phyloP scores from a whole-genome alignment of 1,284 basidiomycete genomes.

The Kwoniella shivajii region DNA sequence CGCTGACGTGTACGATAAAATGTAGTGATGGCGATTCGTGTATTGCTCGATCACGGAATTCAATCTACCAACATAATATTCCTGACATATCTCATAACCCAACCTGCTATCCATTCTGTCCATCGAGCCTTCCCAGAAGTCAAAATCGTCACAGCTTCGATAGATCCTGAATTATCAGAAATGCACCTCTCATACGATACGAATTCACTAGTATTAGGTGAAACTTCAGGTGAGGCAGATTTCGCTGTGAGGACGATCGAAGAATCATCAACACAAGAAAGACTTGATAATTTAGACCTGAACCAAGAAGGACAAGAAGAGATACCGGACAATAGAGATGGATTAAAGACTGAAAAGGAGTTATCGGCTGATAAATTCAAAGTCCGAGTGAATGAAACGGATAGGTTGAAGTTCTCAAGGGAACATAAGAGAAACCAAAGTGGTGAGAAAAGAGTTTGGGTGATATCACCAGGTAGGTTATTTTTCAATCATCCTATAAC shows the following conservation, averaged over 20 bases:
- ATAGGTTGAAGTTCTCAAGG: conserved; percentile 32
- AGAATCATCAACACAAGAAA: background rate
- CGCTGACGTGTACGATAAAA: background rate
- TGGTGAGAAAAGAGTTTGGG: conserved; percentile 49
- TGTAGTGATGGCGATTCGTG: conserved; percentile 83
- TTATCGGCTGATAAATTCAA: conserved; percentile 20
- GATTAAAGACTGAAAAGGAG: conserved; percentile 15
- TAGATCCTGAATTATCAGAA: conserved; percentile 60
- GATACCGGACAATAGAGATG: conserved; percentile 28
- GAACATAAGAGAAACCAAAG: background rate
- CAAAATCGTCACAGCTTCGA: conserved; percentile 76
- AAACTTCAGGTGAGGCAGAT: conserved; percentile 47
- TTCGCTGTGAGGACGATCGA: conserved; percentile 27
- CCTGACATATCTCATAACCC: conserved; percentile 83
- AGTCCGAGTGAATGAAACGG: conserved; percentile 23
- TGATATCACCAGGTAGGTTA: conserved; percentile 44
- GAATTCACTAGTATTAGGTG: conserved; percentile 30
- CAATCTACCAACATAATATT: conserved; percentile 79
- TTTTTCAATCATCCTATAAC: too few species aligned
- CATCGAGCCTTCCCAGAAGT: conserved; percentile 79
- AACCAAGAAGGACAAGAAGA: too few species aligned
- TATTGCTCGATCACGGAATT: conserved; percentile 93
- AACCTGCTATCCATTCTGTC: conserved; percentile 74
- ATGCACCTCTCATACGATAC: conserved; percentile 41
- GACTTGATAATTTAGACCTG: conserved; percentile 33